phyloP scores from a whole-genome alignment of 495 filamentous ascomycete species.

The Lepidopterella palustris region DNA sequence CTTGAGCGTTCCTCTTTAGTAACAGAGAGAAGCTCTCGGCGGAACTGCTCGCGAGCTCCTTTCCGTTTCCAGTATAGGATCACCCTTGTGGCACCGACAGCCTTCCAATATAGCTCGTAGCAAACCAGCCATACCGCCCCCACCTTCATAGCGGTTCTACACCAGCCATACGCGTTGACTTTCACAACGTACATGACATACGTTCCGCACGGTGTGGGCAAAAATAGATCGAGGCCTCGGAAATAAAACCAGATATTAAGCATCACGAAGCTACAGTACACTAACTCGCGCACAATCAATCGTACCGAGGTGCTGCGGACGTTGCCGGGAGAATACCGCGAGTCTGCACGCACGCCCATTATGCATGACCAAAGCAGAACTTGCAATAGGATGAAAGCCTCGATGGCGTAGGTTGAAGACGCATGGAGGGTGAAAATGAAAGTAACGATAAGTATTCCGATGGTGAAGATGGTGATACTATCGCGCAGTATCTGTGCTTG shows the following conservation, averaged over 20 bases:
- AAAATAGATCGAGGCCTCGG: constrained; percentile 19
- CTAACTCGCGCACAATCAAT: not conserved
- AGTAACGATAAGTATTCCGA: constrained; percentile 26
- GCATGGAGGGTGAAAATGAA: constrained; percentile 26
- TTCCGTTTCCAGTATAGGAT: too few relatives aligned
- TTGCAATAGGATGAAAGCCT: constrained; percentile 29
- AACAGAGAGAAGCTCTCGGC: too few relatives aligned
- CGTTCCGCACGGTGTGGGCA: constrained; percentile 25
- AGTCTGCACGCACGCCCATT: constrained; percentile 15
- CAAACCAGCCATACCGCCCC: not conserved
- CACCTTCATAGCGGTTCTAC: constrained; percentile 16
- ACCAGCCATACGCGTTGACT: constrained; percentile 18
- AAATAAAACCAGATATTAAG: constrained; percentile 21
- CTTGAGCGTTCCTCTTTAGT: too few relatives aligned
- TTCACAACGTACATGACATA: constrained; percentile 10
- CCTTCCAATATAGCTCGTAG: not conserved
- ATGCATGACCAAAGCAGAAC: constrained; percentile 17
- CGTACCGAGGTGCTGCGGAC: not conserved
- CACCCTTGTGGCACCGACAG: not conserved
- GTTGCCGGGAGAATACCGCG: constrained; percentile 12
- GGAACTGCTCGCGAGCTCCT: too few relatives aligned
- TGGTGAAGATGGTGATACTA: constrained; percentile 27
- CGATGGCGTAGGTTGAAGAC: constrained; percentile 14
- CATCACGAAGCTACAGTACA: not conserved
- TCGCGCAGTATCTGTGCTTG: constrained; percentile 20